These are phyloP conservation scores for Notholithocarpus densiflorus DNA, from an alignment of 306 rosid genomes.

Conservation along the genomic window DNA sequence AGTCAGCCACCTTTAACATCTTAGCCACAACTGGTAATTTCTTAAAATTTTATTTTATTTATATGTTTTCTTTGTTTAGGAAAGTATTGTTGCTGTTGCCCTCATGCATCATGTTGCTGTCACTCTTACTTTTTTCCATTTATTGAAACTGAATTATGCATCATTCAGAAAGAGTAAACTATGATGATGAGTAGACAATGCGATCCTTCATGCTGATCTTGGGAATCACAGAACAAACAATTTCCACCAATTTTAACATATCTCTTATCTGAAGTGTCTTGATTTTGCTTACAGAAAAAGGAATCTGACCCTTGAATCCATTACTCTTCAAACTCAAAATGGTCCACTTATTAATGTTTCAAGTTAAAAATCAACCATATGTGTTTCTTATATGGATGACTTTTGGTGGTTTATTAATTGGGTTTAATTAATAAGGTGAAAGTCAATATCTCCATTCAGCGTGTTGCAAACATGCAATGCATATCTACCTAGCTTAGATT, in stretches of 20 bases:
- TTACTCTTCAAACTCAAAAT: constrained; percentile 70
- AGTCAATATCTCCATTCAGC: too few relatives aligned
- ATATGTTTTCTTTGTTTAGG: too few relatives aligned
- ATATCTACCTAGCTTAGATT: too few relatives aligned
- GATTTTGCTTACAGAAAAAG: constrained; percentile 55
- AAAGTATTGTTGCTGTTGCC: too few relatives aligned
- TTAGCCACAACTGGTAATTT: too few relatives aligned
- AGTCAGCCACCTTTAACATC: too few relatives aligned
- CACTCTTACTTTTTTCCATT: background rate
- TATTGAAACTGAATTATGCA: background rate
- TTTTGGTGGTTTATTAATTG: too few relatives aligned
- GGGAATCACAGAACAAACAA: constrained; percentile 52
- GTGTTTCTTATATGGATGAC: too few relatives aligned
- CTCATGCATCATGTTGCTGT: background rate
- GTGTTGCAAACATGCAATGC: too few relatives aligned
- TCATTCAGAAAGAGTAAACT: background rate
- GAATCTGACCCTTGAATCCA: constrained; percentile 55
- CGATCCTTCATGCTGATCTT: constrained; percentile 51
- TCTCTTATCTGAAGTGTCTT: constrained; percentile 50
- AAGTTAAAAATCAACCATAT: too few relatives aligned
- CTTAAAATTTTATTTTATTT: too few relatives aligned
- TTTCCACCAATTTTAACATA: constrained; percentile 58
- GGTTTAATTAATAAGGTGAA: too few relatives aligned
- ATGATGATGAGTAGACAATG: constrained; percentile 36
- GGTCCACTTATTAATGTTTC: background rate